A percentile compares a stretch with the other conserved stretches of the same genome.
phyloP scores from a whole-genome alignment of 352 stramenopile species.

The Phytophthora sansomeana region DNA sequence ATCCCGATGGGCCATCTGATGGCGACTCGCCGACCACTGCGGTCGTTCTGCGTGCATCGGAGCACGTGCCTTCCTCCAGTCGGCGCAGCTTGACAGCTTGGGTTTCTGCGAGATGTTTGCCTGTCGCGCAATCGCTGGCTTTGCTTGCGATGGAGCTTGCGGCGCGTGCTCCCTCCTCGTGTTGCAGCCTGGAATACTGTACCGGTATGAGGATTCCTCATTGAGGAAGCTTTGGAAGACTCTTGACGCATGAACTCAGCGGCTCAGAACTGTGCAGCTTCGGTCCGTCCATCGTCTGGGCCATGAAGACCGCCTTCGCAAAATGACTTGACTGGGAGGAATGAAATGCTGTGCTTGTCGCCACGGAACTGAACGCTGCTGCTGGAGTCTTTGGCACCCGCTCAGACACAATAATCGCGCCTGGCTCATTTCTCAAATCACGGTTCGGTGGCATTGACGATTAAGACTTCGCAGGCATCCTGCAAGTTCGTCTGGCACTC shows the following conservation, averaged over 20 bases:
- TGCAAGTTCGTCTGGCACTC: too few relatives aligned
- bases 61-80: conserved; percentile 33
- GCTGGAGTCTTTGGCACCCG: not conserved
- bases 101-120: conserved; percentile 5
- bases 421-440: conserved; percentile 28
- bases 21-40: not conserved
- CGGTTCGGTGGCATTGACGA: not conserved
- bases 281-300: too few relatives aligned
- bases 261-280: not conserved
- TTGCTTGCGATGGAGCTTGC: not conserved
- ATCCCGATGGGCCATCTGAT: not conserved
- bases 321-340: conserved; percentile 9
- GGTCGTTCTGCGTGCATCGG: too few relatives aligned
- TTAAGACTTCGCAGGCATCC: conserved; percentile 12
- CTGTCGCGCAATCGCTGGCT: conserved; percentile 7
- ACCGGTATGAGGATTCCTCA: not conserved
- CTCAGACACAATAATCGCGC: conserved; percentile 5
- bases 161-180: not conserved
- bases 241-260: conserved; percentile 13
- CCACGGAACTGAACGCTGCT: not conserved
- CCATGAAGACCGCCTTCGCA: not conserved
- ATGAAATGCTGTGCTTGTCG: not conserved
- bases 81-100: not conserved
- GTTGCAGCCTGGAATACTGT: conserved; percentile 11
- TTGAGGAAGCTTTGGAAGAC: conserved; percentile 3